Percentiles rank a stretch among this genome's conserved stretches.
These are phyloP conservation scores for Blastocystis sp. DNA, from an alignment of 352 stramenopile genomes.

Conservation along the genomic window DNA sequence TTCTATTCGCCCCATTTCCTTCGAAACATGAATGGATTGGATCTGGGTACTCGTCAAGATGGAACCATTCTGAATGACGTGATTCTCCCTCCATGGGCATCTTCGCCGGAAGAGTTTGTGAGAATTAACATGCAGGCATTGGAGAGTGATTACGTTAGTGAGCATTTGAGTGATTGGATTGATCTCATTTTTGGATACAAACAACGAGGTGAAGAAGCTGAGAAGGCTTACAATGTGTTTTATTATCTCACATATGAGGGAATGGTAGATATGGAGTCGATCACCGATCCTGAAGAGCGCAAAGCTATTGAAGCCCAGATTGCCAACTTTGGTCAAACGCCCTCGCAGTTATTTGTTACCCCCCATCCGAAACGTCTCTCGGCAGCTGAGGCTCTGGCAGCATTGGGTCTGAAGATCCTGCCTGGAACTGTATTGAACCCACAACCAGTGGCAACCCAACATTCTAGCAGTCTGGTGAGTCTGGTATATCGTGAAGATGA, in stretches of 20 bases:
- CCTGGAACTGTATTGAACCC: slow-evolving; percentile 54
- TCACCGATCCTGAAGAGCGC: slow-evolving; percentile 85
- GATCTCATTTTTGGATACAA: slow-evolving; percentile 98
- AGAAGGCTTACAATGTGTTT: slow-evolving; percentile 90
- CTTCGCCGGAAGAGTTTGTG: slow-evolving; percentile 87
- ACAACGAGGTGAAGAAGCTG: slow-evolving; percentile 77
- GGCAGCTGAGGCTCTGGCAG: not conserved
- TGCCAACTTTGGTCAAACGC: slow-evolving; percentile 82
- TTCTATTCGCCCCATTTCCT: slow-evolving; percentile 83
- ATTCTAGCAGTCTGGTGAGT: not conserved
- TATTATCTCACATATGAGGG: slow-evolving; percentile 97
- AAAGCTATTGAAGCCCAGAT: slow-evolving; percentile 87
- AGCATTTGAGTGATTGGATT: slow-evolving; percentile 92
- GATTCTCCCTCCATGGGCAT: slow-evolving; percentile 81
- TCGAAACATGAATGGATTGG: slow-evolving; percentile 76
- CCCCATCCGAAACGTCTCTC: slow-evolving; percentile 71
- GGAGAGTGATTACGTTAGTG: slow-evolving; percentile 94
- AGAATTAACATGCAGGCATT: slow-evolving; percentile 85
- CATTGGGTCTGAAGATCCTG: slow-evolving; percentile 57
- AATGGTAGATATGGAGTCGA: slow-evolving; percentile 87
- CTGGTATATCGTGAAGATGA: slow-evolving; percentile 38
- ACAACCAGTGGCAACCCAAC: slow-evolving; percentile 25
- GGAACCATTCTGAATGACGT: slow-evolving; percentile 82
- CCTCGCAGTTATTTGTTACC: slow-evolving; percentile 85
- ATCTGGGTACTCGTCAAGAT: slow-evolving; percentile 74